Evolutionary conservation across 2,329 filamentous ascomycete genomes (phyloP), one percentile per base, ranked within the genome.

Genomic region (Kalaharituber pfeilii): DNA sequence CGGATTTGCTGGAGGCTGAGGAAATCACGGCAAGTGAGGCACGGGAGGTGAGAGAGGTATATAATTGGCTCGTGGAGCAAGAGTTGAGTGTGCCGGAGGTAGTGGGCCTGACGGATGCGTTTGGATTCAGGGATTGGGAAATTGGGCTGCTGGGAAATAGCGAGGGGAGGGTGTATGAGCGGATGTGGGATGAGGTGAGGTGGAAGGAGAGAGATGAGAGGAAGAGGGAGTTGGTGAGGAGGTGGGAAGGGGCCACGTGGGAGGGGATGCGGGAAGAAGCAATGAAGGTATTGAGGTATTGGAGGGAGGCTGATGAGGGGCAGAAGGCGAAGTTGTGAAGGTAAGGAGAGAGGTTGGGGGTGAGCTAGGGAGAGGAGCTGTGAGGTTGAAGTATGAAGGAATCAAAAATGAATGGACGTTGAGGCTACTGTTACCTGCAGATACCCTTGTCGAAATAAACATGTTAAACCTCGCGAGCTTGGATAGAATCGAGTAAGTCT

Each of bases 261-360:
- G 42, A 47, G 1, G 5, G 3, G 15, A 13, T 47, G 42, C 18
- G 42, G 42, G n/a, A 47, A 22, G 42, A 47, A 22, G 42, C 42
- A 13, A 47, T 2, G n/a, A 22, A 22, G 42, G 42, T 47, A 13
- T 20, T 47, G 42, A 22, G 42, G 42, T 25, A 18, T 47, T 81
- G 76, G 63, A 69, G 67, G 2, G 79, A 78, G 69, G 80, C 83
- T 1, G 75, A 74, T 7, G 74, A 68, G n/a, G 98, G 88, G 81
- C 80, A 94, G 30, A 76, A 78, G 15, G n/a, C 24, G 42, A 47
- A 24, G 42, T 20, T 20, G 42, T 22, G 42, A 47, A n/a, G n/a
- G n/a, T n/a, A n/a, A n/a, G n/a, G n/a, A n/a, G n/a, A n/a, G n/a
- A n/a, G n/a, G n/a, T n/a, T n/a, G n/a, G n/a, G n/a, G n/a, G n/a